Evolutionary conservation across 208 protist genomes (phyloP), one percentile per base, ranked within the genome.

Genomic region (Trypanosoma avium): DNA sequence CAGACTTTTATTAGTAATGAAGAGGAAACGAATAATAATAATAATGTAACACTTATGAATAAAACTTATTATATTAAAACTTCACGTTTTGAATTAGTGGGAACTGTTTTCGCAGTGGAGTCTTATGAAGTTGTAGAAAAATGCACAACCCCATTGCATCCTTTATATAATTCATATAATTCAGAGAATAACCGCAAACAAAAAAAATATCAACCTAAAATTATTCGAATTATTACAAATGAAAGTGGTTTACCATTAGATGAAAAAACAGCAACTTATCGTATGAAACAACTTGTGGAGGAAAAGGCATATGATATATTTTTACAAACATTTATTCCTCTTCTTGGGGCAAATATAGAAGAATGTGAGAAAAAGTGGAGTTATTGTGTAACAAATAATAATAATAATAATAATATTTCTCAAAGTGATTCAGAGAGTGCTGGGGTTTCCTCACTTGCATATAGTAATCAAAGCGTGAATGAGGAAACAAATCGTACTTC

Each of bases 31-130:
- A n/a, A n/a, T n/a, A n/a, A n/a, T n/a, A n/a, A n/a, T n/a, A n/a
- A n/a, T n/a, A n/a, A n/a, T n/a, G n/a, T n/a, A n/a, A n/a, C n/a
- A n/a, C n/a, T n/a, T n/a, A n/a, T n/a, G n/a, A n/a, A n/a, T n/a
- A n/a, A n/a, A n/a, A n/a, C n/a, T n/a, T n/a, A n/a, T n/a, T n/a
- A n/a, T n/a, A n/a, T n/a, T n/a, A n/a, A n/a, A n/a, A 54, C 64
- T 12, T 77, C 68, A 1, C 77, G 76, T 33, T 79, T 77, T 48
- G 70, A 87, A 19, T 48, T 81, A 19, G 67, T 81, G 22, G 81
- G 77, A 9, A 84, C 81, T 3, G 64, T 67, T 7, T 73, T 81
- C 17, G 53, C 70, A 53, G 56, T 83, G 35, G 81, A 87, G 53
- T 67, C 64, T 4, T 87, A 87, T 32, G 49, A 52, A 38, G 3